Conservation (phyloP, 2,329 filamentous ascomycete genomes). For the Beauveria rudraprayagi region DNA sequence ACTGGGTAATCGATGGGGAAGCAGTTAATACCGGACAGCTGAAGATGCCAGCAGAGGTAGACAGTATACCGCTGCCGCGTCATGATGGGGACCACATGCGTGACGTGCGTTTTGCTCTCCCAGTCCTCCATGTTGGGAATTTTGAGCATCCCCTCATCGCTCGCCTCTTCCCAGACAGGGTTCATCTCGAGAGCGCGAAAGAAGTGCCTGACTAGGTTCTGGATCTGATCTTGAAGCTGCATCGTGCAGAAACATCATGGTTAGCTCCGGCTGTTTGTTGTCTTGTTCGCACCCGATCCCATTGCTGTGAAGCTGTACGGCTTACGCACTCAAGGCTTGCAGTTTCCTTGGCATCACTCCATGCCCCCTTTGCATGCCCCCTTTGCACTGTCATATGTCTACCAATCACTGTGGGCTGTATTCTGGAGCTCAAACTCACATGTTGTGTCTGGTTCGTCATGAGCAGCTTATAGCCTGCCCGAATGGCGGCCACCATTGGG, state of each 20-base stretch:
- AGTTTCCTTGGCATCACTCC: background rate
- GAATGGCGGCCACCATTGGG: slow-evolving; percentile 16
- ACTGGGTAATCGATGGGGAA: slow-evolving; percentile 30
- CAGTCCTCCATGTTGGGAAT: slow-evolving; percentile 22
- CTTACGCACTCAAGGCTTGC: background rate
- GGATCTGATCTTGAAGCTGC: slow-evolving; percentile 16
- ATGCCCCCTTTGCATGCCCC: background rate
- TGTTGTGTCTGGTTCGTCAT: slow-evolving; percentile 8
- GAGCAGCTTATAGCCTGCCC: slow-evolving; percentile 16
- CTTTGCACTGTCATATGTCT: background rate
- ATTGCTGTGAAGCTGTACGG: background rate
- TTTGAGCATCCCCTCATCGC: slow-evolving; percentile 19
- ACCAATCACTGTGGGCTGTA: background rate
- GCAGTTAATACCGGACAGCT: slow-evolving; percentile 15
- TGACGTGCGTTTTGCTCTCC: slow-evolving; percentile 16
- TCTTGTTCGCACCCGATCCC: background rate
- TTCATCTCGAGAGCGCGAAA: slow-evolving; percentile 18
- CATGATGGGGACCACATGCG: slow-evolving; percentile 24
- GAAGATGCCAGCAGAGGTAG: slow-evolving; percentile 20
- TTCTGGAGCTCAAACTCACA: background rate
- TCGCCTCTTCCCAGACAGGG: slow-evolving; percentile 17
- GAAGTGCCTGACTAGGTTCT: slow-evolving; percentile 21
- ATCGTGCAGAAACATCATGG: background rate
- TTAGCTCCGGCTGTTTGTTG: background rate
- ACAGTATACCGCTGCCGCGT: slow-evolving; percentile 19